Evolutionary conservation across 345 rosid species (phyloP), one percentile per base, ranked within the genome.

Genomic region (Gossypium turneri): DNA sequence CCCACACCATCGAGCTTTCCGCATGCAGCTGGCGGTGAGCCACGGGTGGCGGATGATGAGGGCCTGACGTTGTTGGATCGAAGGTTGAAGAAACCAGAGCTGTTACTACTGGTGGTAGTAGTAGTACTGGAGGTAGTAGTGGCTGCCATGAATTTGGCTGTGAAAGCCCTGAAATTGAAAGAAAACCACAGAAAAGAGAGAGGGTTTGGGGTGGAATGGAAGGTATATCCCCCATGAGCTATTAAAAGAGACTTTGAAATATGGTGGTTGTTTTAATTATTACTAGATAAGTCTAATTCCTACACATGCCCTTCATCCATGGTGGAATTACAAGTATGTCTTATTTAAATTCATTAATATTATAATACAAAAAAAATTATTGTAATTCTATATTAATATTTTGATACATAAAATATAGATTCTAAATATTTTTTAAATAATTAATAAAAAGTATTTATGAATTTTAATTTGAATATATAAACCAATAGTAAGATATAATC

Each of bases 1-100:
- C 89, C 90, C 57, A 89, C 83, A 45, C 90, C 88, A 51, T 88
- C 92, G 16, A 86, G 82, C 86, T 85, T 86, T 2, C 87, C 84
- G 13, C 88, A 82, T 19, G 77, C 85, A 3, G 77, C 65, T 3
- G 84, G 73, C 4, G 84, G 70, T 9, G 82, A 81, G 59, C 84
- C 81, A 2, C 83, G 86, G 70, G 61, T 70, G 5, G 82, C 43
- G 10, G 83, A 4, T 15, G 72, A 9, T 2, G 72, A 10, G 71
- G 75, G 3, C 7, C 85, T 81, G 7, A 48, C 82, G 2, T 83
- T 71, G 12, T n/a, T 81, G 6, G 89, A 75, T 13, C 85, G 81
- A 38, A 67, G 58, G 58, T 67, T 81, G 76, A 85, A 82, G 69
- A 84, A 66, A 72, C 84, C 63, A 1, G 79, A 50, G 82, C 81